phyloP scores from a whole-genome alignment of 495 filamentous ascomycete species.

The Penicillium mononematosum region DNA sequence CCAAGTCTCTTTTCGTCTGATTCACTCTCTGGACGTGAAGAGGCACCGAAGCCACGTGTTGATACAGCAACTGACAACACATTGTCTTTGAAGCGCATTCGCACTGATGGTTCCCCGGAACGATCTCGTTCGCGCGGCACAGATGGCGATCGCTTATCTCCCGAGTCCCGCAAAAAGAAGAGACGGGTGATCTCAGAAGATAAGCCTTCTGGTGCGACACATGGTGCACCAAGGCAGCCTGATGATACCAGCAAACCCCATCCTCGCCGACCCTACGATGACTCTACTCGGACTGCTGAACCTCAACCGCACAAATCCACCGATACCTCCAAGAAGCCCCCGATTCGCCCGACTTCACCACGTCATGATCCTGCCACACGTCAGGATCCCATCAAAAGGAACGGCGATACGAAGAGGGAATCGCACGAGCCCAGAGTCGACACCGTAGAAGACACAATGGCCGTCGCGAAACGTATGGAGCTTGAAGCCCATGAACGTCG shows the following conservation, averaged over 20 bases:
- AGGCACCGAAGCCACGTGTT: constrained; percentile 37
- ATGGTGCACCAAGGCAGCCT: constrained; percentile 35
- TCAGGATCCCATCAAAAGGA: constrained; percentile 30
- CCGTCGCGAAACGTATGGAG: constrained; percentile 33
- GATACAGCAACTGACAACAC: constrained; percentile 29
- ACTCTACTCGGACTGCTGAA: constrained; percentile 16
- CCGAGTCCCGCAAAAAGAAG: constrained; percentile 49
- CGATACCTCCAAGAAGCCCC: constrained; percentile 24
- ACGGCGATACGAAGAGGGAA: constrained; percentile 27
- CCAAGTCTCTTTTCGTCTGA: constrained; percentile 45
- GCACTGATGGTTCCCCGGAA: constrained; percentile 66
- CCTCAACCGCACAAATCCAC: constrained; percentile 10
- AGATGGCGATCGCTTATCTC: constrained; percentile 37
- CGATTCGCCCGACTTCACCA: constrained; percentile 8
- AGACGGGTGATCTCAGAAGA: constrained; percentile 48
- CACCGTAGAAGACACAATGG: constrained; percentile 33
- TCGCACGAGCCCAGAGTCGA: constrained; percentile 28
- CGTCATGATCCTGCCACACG: constrained; percentile 18
- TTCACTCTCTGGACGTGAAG: constrained; percentile 43
- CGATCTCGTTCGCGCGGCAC: constrained; percentile 53
- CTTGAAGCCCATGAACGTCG: constrained; percentile 44
- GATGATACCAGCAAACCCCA: constrained; percentile 28
- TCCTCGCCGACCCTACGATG: constrained; percentile 28
- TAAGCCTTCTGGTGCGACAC: constrained; percentile 32
- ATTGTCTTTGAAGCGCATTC: constrained; percentile 57